A percentile compares a stretch with the other conserved stretches of the same genome.
Evolutionary conservation across 2,329 filamentous ascomycete species (phyloP).

Genomic region (Exophiala mesophila): DNA sequence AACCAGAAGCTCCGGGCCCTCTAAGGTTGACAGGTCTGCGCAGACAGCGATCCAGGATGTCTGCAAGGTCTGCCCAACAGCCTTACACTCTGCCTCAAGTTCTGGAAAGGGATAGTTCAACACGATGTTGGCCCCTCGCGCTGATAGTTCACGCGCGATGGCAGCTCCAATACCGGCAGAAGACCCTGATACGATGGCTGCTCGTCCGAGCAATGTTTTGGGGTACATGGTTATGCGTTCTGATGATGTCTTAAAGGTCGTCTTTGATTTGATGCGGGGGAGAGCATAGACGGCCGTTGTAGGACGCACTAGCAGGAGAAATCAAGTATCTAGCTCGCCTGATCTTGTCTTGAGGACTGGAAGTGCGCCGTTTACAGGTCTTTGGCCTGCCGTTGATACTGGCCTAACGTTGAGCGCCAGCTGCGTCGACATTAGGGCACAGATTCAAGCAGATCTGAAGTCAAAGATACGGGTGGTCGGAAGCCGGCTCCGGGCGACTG

Average conservation of each 20-base stretch:
- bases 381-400: neutral
- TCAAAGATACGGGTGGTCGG: neutral
- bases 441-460: neutral
- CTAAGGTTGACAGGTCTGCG: slow-evolving; percentile 35
- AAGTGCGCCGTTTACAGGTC: neutral
- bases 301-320: neutral
- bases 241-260: no score
- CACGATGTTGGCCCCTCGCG: slow-evolving; percentile 31
- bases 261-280: neutral
- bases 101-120: slow-evolving; percentile 39
- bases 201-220: slow-evolving; percentile 8
- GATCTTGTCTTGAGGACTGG: neutral
- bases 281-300: neutral
- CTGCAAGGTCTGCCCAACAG: no score
- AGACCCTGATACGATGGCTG: slow-evolving; percentile 47
- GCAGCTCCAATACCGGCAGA: slow-evolving; percentile 47
- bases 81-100: slow-evolving; percentile 33
- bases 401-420: neutral
- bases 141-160: slow-evolving; percentile 46
- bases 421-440: neutral
- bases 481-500: neutral
- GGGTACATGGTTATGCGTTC: no score
- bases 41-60: no score
- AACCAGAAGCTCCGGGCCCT: slow-evolving; percentile 19
- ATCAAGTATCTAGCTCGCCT: neutral